phyloP scores from a whole-genome alignment of 139 green algal genomes.

The Coccomyxa sp. region DNA sequence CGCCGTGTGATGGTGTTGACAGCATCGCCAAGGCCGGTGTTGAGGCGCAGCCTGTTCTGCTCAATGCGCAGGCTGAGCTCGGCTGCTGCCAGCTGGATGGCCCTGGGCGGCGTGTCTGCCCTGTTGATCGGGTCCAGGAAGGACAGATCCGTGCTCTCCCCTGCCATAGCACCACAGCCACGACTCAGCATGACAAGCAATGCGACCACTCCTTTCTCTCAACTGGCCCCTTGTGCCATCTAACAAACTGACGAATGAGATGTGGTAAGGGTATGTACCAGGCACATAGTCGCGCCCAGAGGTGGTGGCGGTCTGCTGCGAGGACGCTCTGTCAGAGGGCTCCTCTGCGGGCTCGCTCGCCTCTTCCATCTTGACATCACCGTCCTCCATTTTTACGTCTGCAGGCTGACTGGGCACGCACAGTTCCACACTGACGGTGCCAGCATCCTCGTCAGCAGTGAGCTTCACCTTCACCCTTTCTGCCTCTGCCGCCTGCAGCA shows the following conservation, averaged over 20 bases:
- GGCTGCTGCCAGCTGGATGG: slow-evolving; percentile 39
- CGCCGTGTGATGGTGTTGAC: neutral
- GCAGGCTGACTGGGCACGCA: too few species aligned
- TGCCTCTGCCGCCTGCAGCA: neutral
- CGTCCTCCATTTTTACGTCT: neutral
- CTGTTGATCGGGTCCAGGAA: slow-evolving; percentile 27
- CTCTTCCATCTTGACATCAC: neutral
- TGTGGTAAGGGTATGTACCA: neutral
- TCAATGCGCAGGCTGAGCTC: slow-evolving; percentile 56
- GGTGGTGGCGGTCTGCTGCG: neutral
- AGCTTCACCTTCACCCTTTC: slow-evolving; percentile 1
- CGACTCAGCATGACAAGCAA: neutral
- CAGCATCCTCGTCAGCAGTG: neutral
- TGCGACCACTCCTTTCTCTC: neutral
- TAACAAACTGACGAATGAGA: neutral
- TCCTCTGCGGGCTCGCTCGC: neutral
- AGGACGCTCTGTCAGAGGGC: neutral
- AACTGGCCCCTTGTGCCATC: neutral
- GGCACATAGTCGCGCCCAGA: neutral
- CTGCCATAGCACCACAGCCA: neutral
- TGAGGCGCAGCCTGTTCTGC: slow-evolving; percentile 40
- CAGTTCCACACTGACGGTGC: too few species aligned
- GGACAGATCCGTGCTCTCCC: slow-evolving; percentile 11
- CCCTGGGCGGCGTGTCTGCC: slow-evolving; percentile 21
- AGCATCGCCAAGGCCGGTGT: neutral